phyloP scores from a whole-genome alignment of 2,329 filamentous ascomycete genomes.

The Nannizziopsis arthrosporioides region DNA sequence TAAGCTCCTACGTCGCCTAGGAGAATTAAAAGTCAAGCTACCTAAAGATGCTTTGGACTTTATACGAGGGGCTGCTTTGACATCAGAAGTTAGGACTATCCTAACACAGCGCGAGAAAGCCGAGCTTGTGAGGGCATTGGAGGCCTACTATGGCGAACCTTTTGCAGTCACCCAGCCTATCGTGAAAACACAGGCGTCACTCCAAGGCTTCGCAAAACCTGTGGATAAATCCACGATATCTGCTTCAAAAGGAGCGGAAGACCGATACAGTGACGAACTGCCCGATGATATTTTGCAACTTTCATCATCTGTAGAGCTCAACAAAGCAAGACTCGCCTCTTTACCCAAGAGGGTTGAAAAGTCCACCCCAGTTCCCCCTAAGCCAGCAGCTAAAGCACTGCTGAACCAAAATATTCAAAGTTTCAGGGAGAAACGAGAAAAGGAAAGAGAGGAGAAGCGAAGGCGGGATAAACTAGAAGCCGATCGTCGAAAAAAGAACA shows the following conservation, averaged over 20 bases:
- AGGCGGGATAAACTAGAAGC: constrained; percentile 61
- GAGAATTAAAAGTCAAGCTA: constrained; percentile 61
- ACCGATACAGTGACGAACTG: constrained; percentile 36
- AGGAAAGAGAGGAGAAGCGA: constrained; percentile 62
- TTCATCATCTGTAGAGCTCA: constrained; percentile 33
- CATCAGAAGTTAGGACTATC: constrained; percentile 59
- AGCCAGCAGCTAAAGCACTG: constrained; percentile 17
- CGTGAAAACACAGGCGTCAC: constrained; percentile 36
- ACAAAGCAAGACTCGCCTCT: constrained; percentile 23
- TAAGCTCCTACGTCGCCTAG: constrained; percentile 73
- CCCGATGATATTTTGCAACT: constrained; percentile 32
- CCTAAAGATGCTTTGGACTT: constrained; percentile 53
- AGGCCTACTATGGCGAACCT: constrained; percentile 39
- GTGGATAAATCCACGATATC: constrained; percentile 27
- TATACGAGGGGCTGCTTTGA: constrained; percentile 43
- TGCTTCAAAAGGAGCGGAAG: constrained; percentile 24
- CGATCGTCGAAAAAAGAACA: constrained; percentile 52
- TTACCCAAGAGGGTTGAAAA: constrained; percentile 16
- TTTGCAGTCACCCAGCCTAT: constrained; percentile 28
- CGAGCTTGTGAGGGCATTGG: constrained; percentile 56
- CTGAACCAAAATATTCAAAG: constrained; percentile 30
- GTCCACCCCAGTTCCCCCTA: constrained; percentile 11
- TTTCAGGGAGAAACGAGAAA: constrained; percentile 63
- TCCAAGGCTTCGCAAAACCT: constrained; percentile 30
- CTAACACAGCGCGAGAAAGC: constrained; percentile 72